Conservation (phyloP, 2,329 filamentous ascomycete species). For the Neocatenulostroma microsporum region DNA sequence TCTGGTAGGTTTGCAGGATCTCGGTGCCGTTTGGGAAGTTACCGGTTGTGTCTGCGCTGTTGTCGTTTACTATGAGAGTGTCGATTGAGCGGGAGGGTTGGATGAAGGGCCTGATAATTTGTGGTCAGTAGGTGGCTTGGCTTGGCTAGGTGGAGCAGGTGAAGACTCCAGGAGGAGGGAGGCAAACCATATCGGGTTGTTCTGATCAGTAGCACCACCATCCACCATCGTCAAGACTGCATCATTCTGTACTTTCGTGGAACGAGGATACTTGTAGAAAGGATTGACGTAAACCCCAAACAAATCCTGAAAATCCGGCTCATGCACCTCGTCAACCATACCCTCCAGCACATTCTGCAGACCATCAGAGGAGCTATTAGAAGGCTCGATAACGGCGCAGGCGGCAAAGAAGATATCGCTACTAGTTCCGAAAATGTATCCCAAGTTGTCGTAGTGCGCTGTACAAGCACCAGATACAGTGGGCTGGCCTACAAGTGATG, state of each 20-base stretch:
- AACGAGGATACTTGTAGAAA: slow-evolving; percentile 44
- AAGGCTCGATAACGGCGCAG: slow-evolving; percentile 21
- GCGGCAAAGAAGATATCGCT: slow-evolving; percentile 35
- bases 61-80: slow-evolving; percentile 59
- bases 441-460: slow-evolving; percentile 42
- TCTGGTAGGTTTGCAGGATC: slow-evolving; percentile 51
- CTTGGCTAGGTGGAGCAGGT: no score
- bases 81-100: slow-evolving; percentile 48
- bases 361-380: slow-evolving; percentile 14
- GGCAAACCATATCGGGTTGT: slow-evolving; percentile 42
- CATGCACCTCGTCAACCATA: slow-evolving; percentile 26
- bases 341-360: slow-evolving; percentile 21
- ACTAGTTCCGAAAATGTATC: slow-evolving; percentile 41
- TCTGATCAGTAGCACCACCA: slow-evolving; percentile 45
- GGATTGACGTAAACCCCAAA: slow-evolving; percentile 56
- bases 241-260: slow-evolving; percentile 33
- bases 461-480: slow-evolving; percentile 37
- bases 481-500: no score
- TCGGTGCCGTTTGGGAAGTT: slow-evolving; percentile 56
- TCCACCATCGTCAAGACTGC: slow-evolving; percentile 42
- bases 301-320: slow-evolving; percentile 28
- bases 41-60: slow-evolving; percentile 51
- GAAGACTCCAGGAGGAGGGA: not conserved
- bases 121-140: not conserved
- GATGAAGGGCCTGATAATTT: slow-evolving; percentile 45